Conservation (phyloP, 2,329 filamentous ascomycete species). For the Ascochyta rabiei region DNA sequence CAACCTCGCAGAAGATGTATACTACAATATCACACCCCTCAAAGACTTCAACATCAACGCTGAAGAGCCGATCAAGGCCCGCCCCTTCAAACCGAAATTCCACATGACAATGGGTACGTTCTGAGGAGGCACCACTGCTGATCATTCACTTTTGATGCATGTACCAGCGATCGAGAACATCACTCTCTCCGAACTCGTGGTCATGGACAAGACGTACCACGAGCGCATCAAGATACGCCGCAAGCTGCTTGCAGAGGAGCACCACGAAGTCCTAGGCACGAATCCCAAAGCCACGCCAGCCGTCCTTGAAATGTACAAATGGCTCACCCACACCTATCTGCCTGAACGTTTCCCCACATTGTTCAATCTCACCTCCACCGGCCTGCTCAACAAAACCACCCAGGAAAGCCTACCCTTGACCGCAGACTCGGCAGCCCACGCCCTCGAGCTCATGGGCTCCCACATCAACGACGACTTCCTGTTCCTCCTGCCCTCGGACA, state of each 20-base stretch:
- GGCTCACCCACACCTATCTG: slow-evolving; percentile 61
- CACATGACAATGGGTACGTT: slow-evolving; percentile 66
- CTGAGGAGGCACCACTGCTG: background rate
- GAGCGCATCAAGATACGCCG: slow-evolving; percentile 58
- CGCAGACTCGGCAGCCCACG: slow-evolving; percentile 42
- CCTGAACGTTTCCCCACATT: slow-evolving; percentile 63
- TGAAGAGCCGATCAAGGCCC: slow-evolving; percentile 59
- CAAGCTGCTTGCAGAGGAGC: slow-evolving; percentile 53
- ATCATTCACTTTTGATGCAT: background rate
- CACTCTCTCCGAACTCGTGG: slow-evolving; percentile 60
- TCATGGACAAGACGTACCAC: slow-evolving; percentile 65
- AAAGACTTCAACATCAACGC: slow-evolving; percentile 57
- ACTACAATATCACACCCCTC: slow-evolving; percentile 54
- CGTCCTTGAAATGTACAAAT: slow-evolving; percentile 63
- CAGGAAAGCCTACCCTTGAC: slow-evolving; percentile 50
- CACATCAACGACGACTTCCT: slow-evolving; percentile 67
- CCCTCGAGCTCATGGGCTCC: slow-evolving; percentile 56
- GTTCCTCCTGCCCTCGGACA: slow-evolving; percentile 57
- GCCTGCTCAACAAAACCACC: slow-evolving; percentile 55
- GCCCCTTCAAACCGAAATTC: slow-evolving; percentile 66
- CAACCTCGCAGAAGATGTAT: slow-evolving; percentile 36
- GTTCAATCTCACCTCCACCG: slow-evolving; percentile 50
- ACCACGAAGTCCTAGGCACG: slow-evolving; percentile 48
- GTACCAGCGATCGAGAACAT: slow-evolving; percentile 59
- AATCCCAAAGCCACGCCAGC: slow-evolving; percentile 52